Evolutionary conservation across 2,329 filamentous ascomycete genomes (phyloP), one percentile per base, ranked within the genome.

Genomic region (Diplodia seriata): DNA sequence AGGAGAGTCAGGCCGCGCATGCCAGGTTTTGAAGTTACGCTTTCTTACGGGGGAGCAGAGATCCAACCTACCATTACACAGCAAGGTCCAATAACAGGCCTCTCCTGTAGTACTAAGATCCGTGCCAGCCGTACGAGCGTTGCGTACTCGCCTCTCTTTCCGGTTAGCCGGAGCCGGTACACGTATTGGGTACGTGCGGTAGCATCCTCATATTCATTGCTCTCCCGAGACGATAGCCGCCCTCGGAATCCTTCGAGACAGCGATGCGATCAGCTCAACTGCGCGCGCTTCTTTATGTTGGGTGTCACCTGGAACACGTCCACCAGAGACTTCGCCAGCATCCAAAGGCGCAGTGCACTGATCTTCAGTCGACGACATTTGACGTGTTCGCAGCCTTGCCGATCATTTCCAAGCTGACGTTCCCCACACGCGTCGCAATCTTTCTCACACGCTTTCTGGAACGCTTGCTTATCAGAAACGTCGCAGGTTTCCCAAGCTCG

Each of bases 341-440:
- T 20, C n/a, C 23, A 8, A 23, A 29, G 54, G 33, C 23, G 18
- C 3, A n/a, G 20, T 56, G 36, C 33, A 38, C 54, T 56, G 18
- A 26, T 38, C 11, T 26, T 29, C 50, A 53, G 11, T 4, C 14
- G 54, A 56, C 38, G 51, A 12, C 51, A 54, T 54, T 54, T 56
- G 53, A 59, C 55, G 55, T 59, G 36, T 43, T 43, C 36, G 33
- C 31, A 15, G 20, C 55, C 29, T 59, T 36, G 55, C n/a, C 11
- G 55, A 59, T 59, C 55, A 14, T 38, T 40, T 18, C 36, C 36
- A 43, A 43, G 20, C 23, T 38, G 55, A 23, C 36, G 36, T 26
- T 59, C 55, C 18, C 54, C 54, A 38, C 55, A 59, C 36, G 20
- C 36, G 55, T 59, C 55, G 36, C 55, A 59, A 59, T 59, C 55